Base-by-base conservation (phyloP, 768 basidiomycete species). In the Termitomyces sp. region DNA sequence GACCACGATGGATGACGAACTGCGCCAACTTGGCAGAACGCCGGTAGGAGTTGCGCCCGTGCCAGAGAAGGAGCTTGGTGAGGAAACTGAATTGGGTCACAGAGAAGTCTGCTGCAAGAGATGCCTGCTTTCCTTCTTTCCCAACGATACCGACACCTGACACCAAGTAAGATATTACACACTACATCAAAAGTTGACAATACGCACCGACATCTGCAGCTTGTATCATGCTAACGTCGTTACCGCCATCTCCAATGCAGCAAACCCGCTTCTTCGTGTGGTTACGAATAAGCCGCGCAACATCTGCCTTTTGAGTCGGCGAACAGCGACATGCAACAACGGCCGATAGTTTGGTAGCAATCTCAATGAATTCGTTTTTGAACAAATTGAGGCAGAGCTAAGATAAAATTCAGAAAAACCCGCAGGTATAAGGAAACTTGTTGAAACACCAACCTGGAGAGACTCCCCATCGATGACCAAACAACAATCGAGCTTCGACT, bases 151-250 rank as follows among this genome's bases (percentile, higher is more conserved):
- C 97, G 33, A 99, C 85, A 53, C 95, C 94, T 94, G 53, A 46
- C 51, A 47, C 13, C 12, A 45, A 35, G 26, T 57, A n/a, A 55
- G 55, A 49, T 30, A 9, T 16, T 6, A 30, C 3, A 30, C 38
- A 28, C 28, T n/a, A 44, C 16, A 1, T 33, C 14, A 16, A 45
- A 24, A 47, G 44, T 12, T 33, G 12, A 7, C 10, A n/a, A 33
- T 33, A 85, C 93, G 69, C 49, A 94, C 94, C 96, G 58, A 99
- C 94, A 66, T 98, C 94, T 2, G 97, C 97, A 1, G 97, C 97
- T 68, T 98, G 97, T 60, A 99, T 99, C 97, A 99, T 99, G 70
- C 92, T 94, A 61, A 99, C 97, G 69, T 99, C 97, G 70, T 99
- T 99, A 4, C 97, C 97, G 35, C 97, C 97, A 73, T 99, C 97